Base-by-base conservation (phyloP, 2,329 filamentous ascomycete genomes). In the Whalleya microplaca region DNA sequence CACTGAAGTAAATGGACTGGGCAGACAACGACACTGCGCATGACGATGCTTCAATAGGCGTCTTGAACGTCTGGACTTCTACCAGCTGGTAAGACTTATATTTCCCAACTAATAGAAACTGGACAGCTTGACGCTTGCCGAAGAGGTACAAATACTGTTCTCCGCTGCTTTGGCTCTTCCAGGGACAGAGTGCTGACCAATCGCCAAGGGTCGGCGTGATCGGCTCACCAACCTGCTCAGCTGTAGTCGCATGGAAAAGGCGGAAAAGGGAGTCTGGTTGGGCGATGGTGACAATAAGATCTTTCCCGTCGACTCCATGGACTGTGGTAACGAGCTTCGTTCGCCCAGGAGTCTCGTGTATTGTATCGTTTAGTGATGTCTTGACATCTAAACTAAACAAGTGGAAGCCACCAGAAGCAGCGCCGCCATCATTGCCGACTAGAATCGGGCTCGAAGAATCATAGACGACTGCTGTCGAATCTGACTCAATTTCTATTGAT, bases 141-240 rank as follows among this genome's bases (percentile, higher is more conserved):
- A 80, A 79, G 10, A 80, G 62, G 57, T 73, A 80, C 3, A 80
- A 48, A 53, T 80, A 80, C 32, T 75, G 69, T 42, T 77, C 75
- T 1, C 72, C 73, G 18, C 71, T 75, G 40, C 18, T 55, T 18
- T 63, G 64, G 50, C 73, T 77, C 58, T 70, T 75, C 78, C 76
- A 80, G 9, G 71, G 66, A 62, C 79, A 81, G 4, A 80, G 61
- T 1, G 78, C 73, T 14, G 78, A 79, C 76, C 78, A 80, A 59
- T 80, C 78, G 0, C 79, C 78, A 14, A 79, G 65, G 1, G 73
- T 67, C 21, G 67, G 73, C 10, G 70, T 67, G 40, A 69, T 58
- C 2, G 73, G 72, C 4, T 65, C 63, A 5, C 71, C 65, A 18
- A 74, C 53, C 53, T 73, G 69, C 45, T 70, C 63, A 3, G 74